A percentile compares a stretch with the other conserved stretches of the same genome.
Evolutionary conservation across 371 early-diverging fungal species (phyloP).

Genomic region (Vairimorpha apis): DNA sequence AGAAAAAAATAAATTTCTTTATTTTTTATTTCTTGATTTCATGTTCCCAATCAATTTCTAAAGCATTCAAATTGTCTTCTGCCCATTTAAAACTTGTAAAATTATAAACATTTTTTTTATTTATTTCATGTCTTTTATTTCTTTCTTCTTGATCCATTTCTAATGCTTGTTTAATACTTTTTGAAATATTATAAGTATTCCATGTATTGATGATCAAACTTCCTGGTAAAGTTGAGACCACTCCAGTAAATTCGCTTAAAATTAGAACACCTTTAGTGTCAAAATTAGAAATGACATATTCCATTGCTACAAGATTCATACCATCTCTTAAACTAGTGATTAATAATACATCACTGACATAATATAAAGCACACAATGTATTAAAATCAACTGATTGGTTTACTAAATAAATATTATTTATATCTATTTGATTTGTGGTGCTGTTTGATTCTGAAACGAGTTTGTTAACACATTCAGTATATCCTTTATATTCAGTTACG

Average conservation of each 20-base stretch:
- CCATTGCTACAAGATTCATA: slow-evolving; percentile 96
- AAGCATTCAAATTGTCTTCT: slow-evolving; percentile 48
- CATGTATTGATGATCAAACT: slow-evolving; percentile 93
- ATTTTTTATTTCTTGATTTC: background rate
- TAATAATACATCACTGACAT: slow-evolving; percentile 84
- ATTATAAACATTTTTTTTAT: slow-evolving; percentile 81
- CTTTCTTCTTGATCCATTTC: slow-evolving; percentile 75
- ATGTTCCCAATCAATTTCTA: slow-evolving; percentile 24
- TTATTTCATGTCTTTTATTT: slow-evolving; percentile 74
- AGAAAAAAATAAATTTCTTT: background rate
- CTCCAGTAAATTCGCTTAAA: slow-evolving; percentile 95
- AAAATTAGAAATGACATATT: slow-evolving; percentile 81
- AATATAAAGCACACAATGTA: slow-evolving; percentile 87
- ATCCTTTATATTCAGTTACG: slow-evolving; percentile 88
- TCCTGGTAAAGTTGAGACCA: slow-evolving; percentile 88
- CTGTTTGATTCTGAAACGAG: slow-evolving; percentile 91
- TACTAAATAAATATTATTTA: slow-evolving; percentile 89
- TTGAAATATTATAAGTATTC: slow-evolving; percentile 86
- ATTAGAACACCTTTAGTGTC: slow-evolving; percentile 86
- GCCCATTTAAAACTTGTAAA: slow-evolving; percentile 97
- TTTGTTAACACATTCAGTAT: slow-evolving; percentile 79
- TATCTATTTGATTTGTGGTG: slow-evolving; percentile 83
- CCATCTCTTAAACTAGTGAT: slow-evolving; percentile 95
- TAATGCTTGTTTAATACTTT: slow-evolving; percentile 79
- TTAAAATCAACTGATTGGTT: slow-evolving; percentile 86